Base-by-base conservation (phyloP, 306 rosid species). In the Parietaria judaica region DNA sequence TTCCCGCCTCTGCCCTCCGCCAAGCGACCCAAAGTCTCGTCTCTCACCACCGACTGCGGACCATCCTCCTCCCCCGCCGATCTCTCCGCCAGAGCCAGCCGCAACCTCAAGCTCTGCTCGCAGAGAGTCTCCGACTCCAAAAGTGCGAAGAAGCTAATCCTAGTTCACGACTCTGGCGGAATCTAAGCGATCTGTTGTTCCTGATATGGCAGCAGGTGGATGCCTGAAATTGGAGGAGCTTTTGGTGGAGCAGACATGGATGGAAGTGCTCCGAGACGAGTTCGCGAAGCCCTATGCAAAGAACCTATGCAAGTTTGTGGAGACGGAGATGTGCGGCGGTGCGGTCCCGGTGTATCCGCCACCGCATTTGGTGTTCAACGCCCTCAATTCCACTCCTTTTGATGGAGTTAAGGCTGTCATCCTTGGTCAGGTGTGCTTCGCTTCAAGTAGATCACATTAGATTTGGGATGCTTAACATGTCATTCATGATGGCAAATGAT, bases 381-480 rank as follows among this genome's bases (percentile, higher is more conserved):
- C 98, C 51, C 85, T 92, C 34, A 92, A 92, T 51, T 82, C 98
- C 56, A 92, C 96, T 8, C 82, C 94, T 56, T 92, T 92, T 57
- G 72, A 77, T 37, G 51, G 57, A 5, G 90, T 88, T 46, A 92
- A 92, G 74, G 95, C 80, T 70, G 96, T 88, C 1, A 84, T 88
- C 66, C 92, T 92, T 60, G 98, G 99, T 11, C 96, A 85, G 89
- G 79, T 69, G 37, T 61, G 59, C 34, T 12, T 17, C 3, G 23
- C 8, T 54, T 54, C 31, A 14, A 11, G 23, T 23, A 23, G 31
- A 23, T 23, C 31, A 23, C 2, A 23, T 23, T 23, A 23, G 62
- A 57, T 6, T 3, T 57, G 36, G 43, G 7, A 14, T 5, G 9
- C 10, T 63, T 46, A 63, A 51, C 14, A 23, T 23, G 31, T 23